phyloP scores from a whole-genome alignment of 2,329 filamentous ascomycete genomes.

The Colletotrichum phormii region DNA sequence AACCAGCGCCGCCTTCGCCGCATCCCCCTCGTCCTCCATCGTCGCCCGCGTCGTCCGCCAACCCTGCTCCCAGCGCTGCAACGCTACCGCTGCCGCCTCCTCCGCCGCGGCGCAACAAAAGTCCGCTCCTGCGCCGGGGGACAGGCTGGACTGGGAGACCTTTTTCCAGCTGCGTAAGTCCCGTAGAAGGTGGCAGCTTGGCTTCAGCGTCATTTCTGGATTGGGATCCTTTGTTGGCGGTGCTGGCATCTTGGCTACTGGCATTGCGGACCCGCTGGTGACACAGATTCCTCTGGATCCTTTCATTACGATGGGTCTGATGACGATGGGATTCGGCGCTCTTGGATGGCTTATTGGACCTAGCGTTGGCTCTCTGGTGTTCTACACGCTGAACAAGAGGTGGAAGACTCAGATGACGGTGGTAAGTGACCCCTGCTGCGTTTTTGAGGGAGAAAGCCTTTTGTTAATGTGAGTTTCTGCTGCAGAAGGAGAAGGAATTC shows the following conservation, averaged over 20 bases:
- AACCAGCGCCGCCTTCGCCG: constrained; percentile 34
- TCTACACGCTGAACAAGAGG: constrained; percentile 79
- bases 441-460: background rate
- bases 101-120: constrained; percentile 29
- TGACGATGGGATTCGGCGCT: constrained; percentile 81
- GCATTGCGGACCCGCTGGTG: constrained; percentile 78
- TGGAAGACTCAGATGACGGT: constrained; percentile 78
- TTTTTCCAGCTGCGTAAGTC: constrained; percentile 93
- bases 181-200: constrained; percentile 85
- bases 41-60: constrained; percentile 39
- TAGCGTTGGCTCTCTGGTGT: constrained; percentile 81
- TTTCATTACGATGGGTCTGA: constrained; percentile 84
- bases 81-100: constrained; percentile 27
- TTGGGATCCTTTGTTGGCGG: constrained; percentile 71
- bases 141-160: constrained; percentile 83
- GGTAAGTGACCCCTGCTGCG: constrained; percentile 56
- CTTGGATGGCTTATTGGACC: constrained; percentile 91
- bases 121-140: constrained; percentile 34
- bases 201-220: constrained; percentile 77
- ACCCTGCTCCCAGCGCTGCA: constrained; percentile 31
- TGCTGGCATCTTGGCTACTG: constrained; percentile 74
- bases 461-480: constrained; percentile 12
- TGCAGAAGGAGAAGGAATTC: constrained; percentile 91
- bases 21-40: constrained; percentile 37
- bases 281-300: constrained; percentile 86